Conservation (phyloP, 345 rosid species). For the Eucalyptus regnans region DNA sequence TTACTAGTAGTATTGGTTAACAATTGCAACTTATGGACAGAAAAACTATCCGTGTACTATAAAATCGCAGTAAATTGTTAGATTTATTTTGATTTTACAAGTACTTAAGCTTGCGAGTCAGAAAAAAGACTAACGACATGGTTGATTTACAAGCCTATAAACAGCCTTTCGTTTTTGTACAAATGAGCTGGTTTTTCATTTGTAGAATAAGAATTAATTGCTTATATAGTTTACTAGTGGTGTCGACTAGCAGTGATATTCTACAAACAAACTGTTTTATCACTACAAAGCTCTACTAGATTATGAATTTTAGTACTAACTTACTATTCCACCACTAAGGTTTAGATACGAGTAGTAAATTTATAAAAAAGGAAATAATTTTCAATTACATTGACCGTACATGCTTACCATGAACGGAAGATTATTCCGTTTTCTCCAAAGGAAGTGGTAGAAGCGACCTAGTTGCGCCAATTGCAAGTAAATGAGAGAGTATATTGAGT, state of each 20-base stretch:
- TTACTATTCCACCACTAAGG: no score
- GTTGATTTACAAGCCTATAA: neutral
- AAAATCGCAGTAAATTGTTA: neutral
- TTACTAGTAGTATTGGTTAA: neutral
- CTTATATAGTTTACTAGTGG: neutral
- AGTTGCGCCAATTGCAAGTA: no score
- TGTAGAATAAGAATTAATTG: neutral
- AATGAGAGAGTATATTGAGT: no score
- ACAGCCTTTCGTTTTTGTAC: neutral
- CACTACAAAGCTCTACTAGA: neutral
- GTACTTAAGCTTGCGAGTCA: neutral
- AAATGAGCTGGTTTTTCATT: neutral
- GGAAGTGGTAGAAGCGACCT: no score
- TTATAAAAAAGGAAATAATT: no score
- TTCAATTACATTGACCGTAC: no score
- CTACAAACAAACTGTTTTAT: neutral
- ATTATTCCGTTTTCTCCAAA: no score
- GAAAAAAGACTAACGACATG: neutral
- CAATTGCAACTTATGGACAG: neutral
- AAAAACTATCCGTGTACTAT: neutral
- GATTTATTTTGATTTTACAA: neutral
- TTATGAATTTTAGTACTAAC: neutral
- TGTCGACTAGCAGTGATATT: no score
- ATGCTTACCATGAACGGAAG: no score
- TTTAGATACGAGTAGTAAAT: neutral